These are phyloP conservation scores for Zygoascus sp. DNA, from an alignment of 1,139 yeast genomes.

Conservation along the genomic window DNA sequence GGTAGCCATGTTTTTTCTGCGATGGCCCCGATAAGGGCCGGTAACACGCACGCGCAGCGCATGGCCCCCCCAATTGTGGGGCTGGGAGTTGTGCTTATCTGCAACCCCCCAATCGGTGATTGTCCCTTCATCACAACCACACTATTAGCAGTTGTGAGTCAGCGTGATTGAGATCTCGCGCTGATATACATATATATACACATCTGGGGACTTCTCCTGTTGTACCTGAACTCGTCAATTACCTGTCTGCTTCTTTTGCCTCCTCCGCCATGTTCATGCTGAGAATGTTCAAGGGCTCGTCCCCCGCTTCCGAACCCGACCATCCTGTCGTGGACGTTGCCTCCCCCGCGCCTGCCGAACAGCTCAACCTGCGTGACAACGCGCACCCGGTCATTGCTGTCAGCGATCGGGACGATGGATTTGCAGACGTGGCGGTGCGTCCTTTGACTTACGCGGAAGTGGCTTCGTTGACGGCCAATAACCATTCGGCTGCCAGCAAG, in stretches of 20 bases:
- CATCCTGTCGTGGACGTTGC: slow-evolving; percentile 4
- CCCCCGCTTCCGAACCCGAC: neutral
- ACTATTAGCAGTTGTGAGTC: slow-evolving; percentile 3
- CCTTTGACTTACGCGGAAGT: slow-evolving; percentile 50
- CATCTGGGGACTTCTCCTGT: neutral
- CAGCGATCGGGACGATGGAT: slow-evolving; percentile 37
- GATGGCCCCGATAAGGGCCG: slow-evolving; percentile 5
- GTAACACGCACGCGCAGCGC: neutral
- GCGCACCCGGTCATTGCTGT: slow-evolving; percentile 11
- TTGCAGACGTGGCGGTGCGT: slow-evolving; percentile 43
- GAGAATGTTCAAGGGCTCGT: slow-evolving; percentile 1
- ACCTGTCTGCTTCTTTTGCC: too few species aligned
- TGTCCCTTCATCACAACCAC: slow-evolving; percentile 1
- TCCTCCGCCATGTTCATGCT: slow-evolving; percentile 7
- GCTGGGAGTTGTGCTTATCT: slow-evolving; percentile 2
- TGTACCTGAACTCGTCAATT: too few species aligned
- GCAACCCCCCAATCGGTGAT: neutral
- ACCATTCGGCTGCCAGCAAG: slow-evolving; percentile 5
- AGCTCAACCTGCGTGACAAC: slow-evolving; percentile 6
- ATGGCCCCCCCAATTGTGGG: neutral
- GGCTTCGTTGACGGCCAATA: slow-evolving; percentile 32
- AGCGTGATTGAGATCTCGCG: neutral
- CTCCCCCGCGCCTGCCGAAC: neutral
- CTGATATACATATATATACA: neutral
- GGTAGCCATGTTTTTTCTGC: slow-evolving; percentile 19